A percentile compares a stretch with the other conserved stretches of the same genome.
These are phyloP conservation scores for Diospyros kaki DNA, from an alignment of 148 eudicot genomes.

Conservation along the genomic window DNA sequence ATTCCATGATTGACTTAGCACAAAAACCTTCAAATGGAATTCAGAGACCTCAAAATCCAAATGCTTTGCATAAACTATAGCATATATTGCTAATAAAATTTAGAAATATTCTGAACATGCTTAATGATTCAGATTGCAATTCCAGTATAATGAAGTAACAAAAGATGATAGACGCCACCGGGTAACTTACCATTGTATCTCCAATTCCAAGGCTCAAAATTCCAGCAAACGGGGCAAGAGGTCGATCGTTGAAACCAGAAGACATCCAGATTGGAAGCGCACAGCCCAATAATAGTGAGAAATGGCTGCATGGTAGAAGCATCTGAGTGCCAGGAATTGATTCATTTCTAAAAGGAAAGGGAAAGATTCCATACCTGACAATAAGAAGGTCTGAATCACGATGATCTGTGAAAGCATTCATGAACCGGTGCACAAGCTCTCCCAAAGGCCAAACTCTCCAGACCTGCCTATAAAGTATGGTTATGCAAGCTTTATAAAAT, in stretches of 20 bases:
- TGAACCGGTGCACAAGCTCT: constrained; percentile 73
- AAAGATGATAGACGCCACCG: too few relatives aligned
- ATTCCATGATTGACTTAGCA: not conserved
- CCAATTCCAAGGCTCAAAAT: constrained; percentile 98
- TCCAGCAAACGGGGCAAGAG: constrained; percentile 98
- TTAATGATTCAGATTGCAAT: not conserved
- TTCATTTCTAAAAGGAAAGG: not conserved
- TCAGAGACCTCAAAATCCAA: not conserved
- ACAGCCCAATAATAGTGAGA: constrained; percentile 93
- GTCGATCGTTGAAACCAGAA: constrained; percentile 89
- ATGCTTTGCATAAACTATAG: not conserved
- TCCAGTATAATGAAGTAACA: not conserved
- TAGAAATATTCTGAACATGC: not conserved
- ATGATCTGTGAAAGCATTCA: constrained; percentile 98
- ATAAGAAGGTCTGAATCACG: constrained; percentile 95
- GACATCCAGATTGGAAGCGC: constrained; percentile 98
- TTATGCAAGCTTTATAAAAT: not conserved
- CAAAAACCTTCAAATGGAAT: not conserved
- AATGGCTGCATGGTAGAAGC: constrained; percentile 55
- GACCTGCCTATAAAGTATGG: constrained; percentile 48
- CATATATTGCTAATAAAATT: not conserved
- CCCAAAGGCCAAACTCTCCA: constrained; percentile 98
- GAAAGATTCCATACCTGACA: constrained; percentile 53
- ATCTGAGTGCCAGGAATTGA: not conserved
- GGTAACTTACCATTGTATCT: constrained; percentile 84